Base-by-base conservation (phyloP, 2,329 filamentous ascomycete genomes). In the Calonectria hongkongensis region DNA sequence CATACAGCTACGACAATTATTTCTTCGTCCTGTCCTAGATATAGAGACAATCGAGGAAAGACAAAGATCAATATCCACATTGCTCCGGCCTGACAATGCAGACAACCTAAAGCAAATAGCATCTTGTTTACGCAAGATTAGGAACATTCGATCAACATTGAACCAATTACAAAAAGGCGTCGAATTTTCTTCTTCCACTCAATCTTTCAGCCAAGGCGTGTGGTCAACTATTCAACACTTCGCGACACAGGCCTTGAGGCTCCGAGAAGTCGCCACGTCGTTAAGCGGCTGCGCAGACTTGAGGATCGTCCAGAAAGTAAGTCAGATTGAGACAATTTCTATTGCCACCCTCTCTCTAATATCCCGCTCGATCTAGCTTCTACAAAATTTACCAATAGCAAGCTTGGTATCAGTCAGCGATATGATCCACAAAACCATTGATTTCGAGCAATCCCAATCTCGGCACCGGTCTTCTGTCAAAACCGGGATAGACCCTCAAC, bases 191-290 rank as follows among this genome's bases (percentile, higher is more conserved):
- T 85, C 86, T 4, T 80, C 83, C 15, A 83, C 83, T 25, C 81
- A 84, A 16, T 90, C 91, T 0, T 89, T 94, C 74, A 89, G 90
- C 71, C 91, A 87, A 67, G 92, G 91, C 39, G 90, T 93, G 16
- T 98, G 95, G 96, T 89, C 89, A 66, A 92, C 88, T n/a, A 86
- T 98, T 33, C 87, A 84, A 41, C 82, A 91, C 78, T 98, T 98
- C 81, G 89, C 93, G 0, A 93, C 91, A 75, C 90, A 94, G 75
- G 87, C 92, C 0, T 86, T 98, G 30, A 92, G 92, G 72, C 89
- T 98, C 30, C 88, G 91, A 64, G 92, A 95, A 68, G 85, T 87
- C 0, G 82, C 96, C 9, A 51, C 51, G 21, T 74, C 75, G 2
- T 47, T 84, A 4, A 73, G 69, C 33, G 71, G 74, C 8, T 72